A percentile compares a stretch with the other conserved stretches of the same genome.
Conservation (phyloP, 2,329 filamentous ascomycete species). For the Pleoardoris graminearum region DNA sequence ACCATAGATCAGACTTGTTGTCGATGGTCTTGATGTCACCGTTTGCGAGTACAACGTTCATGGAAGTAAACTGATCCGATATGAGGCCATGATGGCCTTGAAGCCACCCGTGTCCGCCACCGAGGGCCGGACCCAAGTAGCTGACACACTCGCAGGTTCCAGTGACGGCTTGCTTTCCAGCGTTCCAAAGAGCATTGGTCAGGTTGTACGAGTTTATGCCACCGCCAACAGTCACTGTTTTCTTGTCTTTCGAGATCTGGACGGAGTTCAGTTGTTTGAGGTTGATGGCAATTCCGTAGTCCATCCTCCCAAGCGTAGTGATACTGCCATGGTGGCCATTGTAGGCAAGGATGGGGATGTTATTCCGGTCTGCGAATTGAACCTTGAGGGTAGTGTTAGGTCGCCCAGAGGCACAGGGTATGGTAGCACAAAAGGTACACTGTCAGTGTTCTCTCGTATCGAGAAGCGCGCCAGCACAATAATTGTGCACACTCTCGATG, state of each 20-base stretch:
- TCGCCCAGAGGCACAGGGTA: too few relatives aligned
- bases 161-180: constrained; percentile 54
- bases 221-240: constrained; percentile 55
- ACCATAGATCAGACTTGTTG: constrained; percentile 57
- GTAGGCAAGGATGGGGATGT: constrained; percentile 57
- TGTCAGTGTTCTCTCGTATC: too few relatives aligned
- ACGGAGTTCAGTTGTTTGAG: constrained; percentile 52
- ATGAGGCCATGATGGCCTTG: constrained; percentile 59
- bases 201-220: constrained; percentile 54
- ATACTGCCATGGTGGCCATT: constrained; percentile 59
- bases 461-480: too few relatives aligned
- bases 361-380: constrained; percentile 53
- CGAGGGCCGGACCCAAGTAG: constrained; percentile 55
- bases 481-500: neutral
- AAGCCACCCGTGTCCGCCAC: constrained; percentile 61
- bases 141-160: constrained; percentile 56
- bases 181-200: constrained; percentile 54
- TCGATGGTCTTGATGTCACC: constrained; percentile 49
- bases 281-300: constrained; percentile 57
- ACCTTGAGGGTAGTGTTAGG: constrained; percentile 40
- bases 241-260: constrained; percentile 47
- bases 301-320: constrained; percentile 54
- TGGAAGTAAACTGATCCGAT: constrained; percentile 58
- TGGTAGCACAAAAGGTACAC: too few relatives aligned
- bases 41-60: constrained; percentile 57